Base-by-base conservation (phyloP, 208 protist species). In the Vickermania spadyakhi region DNA sequence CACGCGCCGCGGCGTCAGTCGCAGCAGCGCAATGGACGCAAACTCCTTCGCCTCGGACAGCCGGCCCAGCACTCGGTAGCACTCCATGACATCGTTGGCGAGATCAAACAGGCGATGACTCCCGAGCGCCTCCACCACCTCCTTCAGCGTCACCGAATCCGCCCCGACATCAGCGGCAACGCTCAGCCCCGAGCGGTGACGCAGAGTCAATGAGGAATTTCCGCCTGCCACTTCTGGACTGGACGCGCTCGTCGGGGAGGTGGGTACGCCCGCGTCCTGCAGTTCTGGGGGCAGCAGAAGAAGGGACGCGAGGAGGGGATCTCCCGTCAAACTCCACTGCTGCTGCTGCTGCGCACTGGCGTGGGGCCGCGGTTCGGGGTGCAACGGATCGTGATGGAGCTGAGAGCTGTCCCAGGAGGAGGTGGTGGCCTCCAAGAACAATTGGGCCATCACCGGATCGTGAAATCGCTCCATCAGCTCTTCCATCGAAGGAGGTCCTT, bases 11-110 rank as follows among this genome's bases (percentile, higher is more conserved):
- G 75, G 64, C 28, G 74, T 51, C 31, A 87, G 81, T 25, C 75
- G 73, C 3, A 57, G 72, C 18, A 95, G 71, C n/a, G 79, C 64
- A 52, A 92, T 56, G 57, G 79, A 83, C 50, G 84, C 88, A 60
- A 95, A 95, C 71, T 95, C 83, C 58, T 91, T 89, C 22, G 89
- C 89, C 65, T 95, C 84, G 3, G 75, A 81, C 68, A 90, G 88
- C 72, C 84, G 71, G n/a, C 82, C 85, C 31, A 95, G 70, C 0
- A 73, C 76, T 51, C 74, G 84, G 71, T 95, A 95, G 69, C 82
- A 84, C 26, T 89, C 79, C 52, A 93, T 81, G 4, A 95, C 71
- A 52, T 71, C 78, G 18, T 81, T 79, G 25, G 85, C 81, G 26
- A 95, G 83, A 2, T 70, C 58, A 18, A 95, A 62, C 52, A 95